Percentiles rank a stretch among this genome's conserved stretches.
Conservation (phyloP, 176 grass and related monocot genomes). For the Alloteropsis semialata region DNA sequence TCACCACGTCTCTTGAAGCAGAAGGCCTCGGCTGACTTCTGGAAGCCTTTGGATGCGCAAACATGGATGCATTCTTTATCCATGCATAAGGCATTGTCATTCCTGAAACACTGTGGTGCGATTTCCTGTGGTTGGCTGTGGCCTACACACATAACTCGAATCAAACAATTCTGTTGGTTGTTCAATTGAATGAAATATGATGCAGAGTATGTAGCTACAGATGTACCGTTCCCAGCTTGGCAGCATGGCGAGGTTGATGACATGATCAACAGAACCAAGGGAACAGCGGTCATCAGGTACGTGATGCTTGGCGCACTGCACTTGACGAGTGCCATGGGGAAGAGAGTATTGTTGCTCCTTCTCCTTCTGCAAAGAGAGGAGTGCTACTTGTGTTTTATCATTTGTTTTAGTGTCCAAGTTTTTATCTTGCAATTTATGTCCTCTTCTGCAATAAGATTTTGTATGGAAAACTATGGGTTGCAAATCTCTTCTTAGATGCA, state of each 20-base stretch:
- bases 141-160: no score
- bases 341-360: background rate
- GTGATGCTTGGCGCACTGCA: background rate
- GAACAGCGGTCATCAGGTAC: background rate
- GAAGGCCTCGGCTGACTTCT: background rate
- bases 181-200: background rate
- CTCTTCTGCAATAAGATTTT: background rate
- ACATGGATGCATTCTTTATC: background rate
- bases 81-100: no score
- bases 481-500: no score
- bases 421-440: background rate
- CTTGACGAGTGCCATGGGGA: background rate
- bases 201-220: background rate
- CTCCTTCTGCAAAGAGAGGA: background rate
- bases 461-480: background rate
- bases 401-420: background rate
- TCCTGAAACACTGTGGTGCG: no score
- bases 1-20: background rate
- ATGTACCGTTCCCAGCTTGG: background rate
- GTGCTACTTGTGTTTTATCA: background rate
- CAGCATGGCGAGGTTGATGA: background rate
- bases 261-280: background rate
- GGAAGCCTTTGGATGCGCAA: background rate
- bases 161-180: no score
- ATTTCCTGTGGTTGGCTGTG: no score